A percentile compares a stretch with the other conserved stretches of the same genome.
These are phyloP conservation scores for Phoenix dactylifera DNA, from an alignment of 176 grass and related monocot genomes.

Conservation along the genomic window DNA sequence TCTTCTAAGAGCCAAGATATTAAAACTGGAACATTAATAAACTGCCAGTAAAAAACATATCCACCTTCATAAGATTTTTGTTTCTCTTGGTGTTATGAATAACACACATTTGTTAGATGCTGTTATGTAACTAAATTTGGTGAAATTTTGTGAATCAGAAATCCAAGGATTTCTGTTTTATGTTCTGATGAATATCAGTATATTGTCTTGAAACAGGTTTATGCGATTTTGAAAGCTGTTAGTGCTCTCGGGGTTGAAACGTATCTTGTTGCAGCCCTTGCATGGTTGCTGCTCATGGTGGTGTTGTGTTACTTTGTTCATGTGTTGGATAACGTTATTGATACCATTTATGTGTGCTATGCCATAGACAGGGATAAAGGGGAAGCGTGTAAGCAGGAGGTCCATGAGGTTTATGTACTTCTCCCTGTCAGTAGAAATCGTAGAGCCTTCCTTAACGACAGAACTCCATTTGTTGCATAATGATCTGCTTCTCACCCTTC, in stretches of 20 bases:
- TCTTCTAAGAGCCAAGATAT: too few species aligned
- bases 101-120: too few species aligned
- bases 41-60: too few species aligned
- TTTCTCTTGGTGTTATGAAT: too few species aligned
- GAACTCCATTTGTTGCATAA: background rate
- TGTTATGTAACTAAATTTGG: too few species aligned
- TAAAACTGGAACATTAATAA: too few species aligned
- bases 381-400: conserved; percentile 25
- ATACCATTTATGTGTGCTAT: conserved; percentile 39
- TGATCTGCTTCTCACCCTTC: background rate
- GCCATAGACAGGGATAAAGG: conserved; percentile 46
- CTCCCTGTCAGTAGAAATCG: conserved; percentile 37
- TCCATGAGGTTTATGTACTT: conserved; percentile 35
- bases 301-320: conserved; percentile 33
- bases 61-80: too few species aligned
- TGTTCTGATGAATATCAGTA: too few species aligned
- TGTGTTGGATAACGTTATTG: conserved; percentile 44
- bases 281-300: conserved; percentile 32
- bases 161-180: too few species aligned
- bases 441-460: background rate
- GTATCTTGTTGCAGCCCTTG: conserved; percentile 32
- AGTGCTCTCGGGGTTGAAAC: conserved; percentile 28
- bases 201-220: conserved; percentile 21
- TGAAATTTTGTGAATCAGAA: too few species aligned
- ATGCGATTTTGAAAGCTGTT: conserved; percentile 22